Evolutionary conservation across 75 land plant genomes (phyloP).

Genomic region (Pinus taeda): DNA sequence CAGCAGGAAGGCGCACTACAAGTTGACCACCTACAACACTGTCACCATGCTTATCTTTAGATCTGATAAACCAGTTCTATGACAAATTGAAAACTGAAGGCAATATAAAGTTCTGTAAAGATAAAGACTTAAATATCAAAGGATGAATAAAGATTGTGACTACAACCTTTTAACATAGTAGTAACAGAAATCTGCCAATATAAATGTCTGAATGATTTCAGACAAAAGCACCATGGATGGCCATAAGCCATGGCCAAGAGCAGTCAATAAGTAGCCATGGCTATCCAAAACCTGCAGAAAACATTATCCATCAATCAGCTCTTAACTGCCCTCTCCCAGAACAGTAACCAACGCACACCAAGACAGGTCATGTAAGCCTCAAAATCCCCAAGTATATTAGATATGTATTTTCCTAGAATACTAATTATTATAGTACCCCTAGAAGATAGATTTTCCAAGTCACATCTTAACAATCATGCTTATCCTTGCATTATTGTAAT

Average conservation of each 20-base stretch:
- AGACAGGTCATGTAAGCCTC: too few species aligned
- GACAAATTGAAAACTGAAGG: too few species aligned
- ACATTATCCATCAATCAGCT: too few species aligned
- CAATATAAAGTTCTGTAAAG: too few species aligned
- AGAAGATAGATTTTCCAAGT: too few species aligned
- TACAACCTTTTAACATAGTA: constrained; percentile 86
- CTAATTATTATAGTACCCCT: too few species aligned
- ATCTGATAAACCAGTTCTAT: not conserved
- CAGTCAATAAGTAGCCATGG: constrained; percentile 66
- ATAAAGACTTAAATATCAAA: not conserved
- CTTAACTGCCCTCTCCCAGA: too few species aligned
- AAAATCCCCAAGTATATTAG: too few species aligned
- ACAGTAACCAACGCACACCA: too few species aligned
- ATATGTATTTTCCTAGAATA: too few species aligned
- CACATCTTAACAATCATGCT: too few species aligned
- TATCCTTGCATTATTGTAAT: too few species aligned
- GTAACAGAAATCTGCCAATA: constrained; percentile 89
- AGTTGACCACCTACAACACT: constrained; percentile 88
- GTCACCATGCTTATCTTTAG: constrained; percentile 1
- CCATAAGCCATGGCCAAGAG: constrained; percentile 88
- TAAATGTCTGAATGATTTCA: constrained; percentile 88
- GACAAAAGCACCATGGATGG: constrained; percentile 93
- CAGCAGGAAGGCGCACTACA: constrained; percentile 85
- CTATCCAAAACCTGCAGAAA: constrained; percentile 71
- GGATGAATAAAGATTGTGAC: not conserved